Conservation (phyloP, 148 eudicot genomes). For the Suaeda aralocaspica region DNA sequence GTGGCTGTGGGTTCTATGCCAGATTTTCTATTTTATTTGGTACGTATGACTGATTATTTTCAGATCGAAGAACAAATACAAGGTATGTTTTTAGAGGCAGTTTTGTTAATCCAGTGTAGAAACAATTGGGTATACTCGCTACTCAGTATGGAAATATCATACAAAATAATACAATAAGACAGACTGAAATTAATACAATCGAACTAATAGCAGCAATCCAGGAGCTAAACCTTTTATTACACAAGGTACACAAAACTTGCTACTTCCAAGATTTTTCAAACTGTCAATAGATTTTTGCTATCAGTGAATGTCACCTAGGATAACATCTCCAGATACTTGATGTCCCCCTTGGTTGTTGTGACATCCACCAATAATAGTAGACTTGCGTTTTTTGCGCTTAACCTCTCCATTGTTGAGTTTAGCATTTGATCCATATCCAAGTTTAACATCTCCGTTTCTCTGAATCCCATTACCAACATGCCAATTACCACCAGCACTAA, state of each 20-base stretch:
- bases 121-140: background rate
- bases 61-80: background rate
- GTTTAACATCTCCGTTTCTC: background rate
- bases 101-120: background rate
- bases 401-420: background rate
- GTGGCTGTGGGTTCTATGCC: no score
- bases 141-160: background rate
- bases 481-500: slow-evolving; percentile 4
- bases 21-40: no score
- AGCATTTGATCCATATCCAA: background rate
- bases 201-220: background rate
- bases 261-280: background rate
- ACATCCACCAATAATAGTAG: slow-evolving; percentile 8
- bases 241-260: background rate
- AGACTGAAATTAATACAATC: background rate
- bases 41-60: background rate
- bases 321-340: slow-evolving; percentile 13
- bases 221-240: background rate
- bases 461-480: slow-evolving; percentile 6
- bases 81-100: background rate
- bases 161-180: background rate
- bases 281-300: background rate
- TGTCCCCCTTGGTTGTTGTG: slow-evolving; percentile 3
- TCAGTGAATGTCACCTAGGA: background rate
- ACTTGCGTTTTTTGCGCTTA: background rate